A percentile compares a stretch with the other conserved stretches of the same genome.
Evolutionary conservation across 495 filamentous ascomycete species (phyloP).

Genomic region (Neurospora sp.): DNA sequence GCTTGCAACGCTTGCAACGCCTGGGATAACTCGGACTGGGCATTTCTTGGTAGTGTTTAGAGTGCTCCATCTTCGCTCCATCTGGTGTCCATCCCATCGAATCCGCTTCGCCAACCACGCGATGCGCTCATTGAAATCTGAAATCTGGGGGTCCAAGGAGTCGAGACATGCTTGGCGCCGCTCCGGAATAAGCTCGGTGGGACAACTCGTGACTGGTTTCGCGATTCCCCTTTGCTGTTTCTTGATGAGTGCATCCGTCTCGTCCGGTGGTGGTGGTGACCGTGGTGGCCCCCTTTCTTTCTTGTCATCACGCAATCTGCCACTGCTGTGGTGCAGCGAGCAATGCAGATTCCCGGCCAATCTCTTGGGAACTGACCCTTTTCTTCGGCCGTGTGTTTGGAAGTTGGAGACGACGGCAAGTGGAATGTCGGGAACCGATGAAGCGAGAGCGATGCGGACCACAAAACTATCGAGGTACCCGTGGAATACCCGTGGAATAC

Average conservation of each 20-base stretch:
- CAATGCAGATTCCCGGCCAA: background rate
- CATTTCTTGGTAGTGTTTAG: background rate
- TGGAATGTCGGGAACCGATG: background rate
- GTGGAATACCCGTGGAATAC: background rate
- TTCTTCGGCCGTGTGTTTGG: background rate
- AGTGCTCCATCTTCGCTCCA: background rate
- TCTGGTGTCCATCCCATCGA: background rate
- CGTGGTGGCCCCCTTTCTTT: background rate
- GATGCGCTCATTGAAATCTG: background rate
- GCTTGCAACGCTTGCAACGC: background rate
- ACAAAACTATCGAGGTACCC: background rate
- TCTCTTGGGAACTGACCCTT: background rate
- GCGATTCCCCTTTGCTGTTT: background rate
- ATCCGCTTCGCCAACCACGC: background rate
- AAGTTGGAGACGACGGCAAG: background rate
- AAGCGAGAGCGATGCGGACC: background rate
- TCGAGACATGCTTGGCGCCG: background rate
- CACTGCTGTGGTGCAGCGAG: background rate
- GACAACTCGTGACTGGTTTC: background rate
- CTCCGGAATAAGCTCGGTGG: background rate
- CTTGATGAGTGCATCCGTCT: background rate
- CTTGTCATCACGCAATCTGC: background rate
- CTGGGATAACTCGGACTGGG: background rate
- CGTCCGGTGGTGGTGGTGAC: background rate
- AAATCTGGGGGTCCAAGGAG: background rate